Base-by-base conservation (phyloP, 768 basidiomycete species). In the Panus rudis region DNA sequence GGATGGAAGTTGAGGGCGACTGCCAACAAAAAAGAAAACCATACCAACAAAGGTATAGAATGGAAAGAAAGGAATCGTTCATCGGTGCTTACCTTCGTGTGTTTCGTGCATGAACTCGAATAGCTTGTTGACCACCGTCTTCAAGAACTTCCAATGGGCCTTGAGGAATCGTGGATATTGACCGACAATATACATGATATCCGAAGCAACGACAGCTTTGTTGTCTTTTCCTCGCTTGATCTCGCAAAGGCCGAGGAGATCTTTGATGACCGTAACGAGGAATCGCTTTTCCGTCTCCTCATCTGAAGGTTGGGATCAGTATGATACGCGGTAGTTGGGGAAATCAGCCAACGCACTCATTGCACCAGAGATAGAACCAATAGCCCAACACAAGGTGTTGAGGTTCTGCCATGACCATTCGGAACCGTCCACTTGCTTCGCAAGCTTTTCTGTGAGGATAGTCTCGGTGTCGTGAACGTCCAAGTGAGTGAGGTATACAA, bases 91-190 rank as follows among this genome's bases (percentile, higher is more conserved):
- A 84, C 90, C 92, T 71, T 99, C 96, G 58, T 99, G 94, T 0
- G 92, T 96, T 68, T 99, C 94, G 63, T 99, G 96, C 92, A 98
- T 98, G 63, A 99, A 99, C 62, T 99, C 96, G 64, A 98, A 99
- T 6, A 98, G 72, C 65, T 99, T 99, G 70, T 98, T 99, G 50
- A 99, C 94, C 42, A 99, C 96, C 2, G 96, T 98, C 73, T 99
- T 99, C 60, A 99, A 70, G 78, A 99, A 99, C 68, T 98, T 99
- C 96, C 96, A 99, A 63, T 99, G 96, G 14, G 96, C 96, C 63
- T 97, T 98, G 58, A 99, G 79, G 80, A 98, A 99, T 26, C 96
- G 83, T 34, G 96, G 96, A 60, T 99, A 99, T 67, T 99, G 96
- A 39, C 96, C 96, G 50, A 99, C 96, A 57, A 97, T 99, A 63